Conservation (phyloP, 2,329 filamentous ascomycete genomes). For the Fusarium odoratissimum region DNA sequence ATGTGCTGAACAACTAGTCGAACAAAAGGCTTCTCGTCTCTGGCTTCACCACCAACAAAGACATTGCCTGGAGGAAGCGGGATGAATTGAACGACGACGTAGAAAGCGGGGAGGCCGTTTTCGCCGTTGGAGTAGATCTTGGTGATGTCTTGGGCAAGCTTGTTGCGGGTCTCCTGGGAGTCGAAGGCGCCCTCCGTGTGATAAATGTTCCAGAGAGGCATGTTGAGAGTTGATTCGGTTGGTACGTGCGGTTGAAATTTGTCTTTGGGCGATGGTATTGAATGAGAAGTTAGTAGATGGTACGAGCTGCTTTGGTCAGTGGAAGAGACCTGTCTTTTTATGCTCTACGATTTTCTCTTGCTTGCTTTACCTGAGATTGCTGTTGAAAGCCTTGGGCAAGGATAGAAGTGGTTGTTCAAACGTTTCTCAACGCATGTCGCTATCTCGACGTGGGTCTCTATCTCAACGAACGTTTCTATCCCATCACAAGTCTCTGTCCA, state of each 20-base stretch:
- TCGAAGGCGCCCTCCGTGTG: background rate
- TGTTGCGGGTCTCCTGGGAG: background rate
- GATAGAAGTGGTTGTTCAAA: rapidly evolving
- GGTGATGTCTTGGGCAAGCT: background rate
- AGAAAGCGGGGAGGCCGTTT: background rate
- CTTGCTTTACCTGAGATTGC: background rate
- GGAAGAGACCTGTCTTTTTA: background rate
- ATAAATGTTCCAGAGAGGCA: background rate
- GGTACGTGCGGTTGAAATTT: background rate
- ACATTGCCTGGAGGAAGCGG: background rate
- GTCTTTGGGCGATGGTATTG: background rate
- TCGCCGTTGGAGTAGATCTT: background rate
- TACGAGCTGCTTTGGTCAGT: background rate
- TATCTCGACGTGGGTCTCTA: background rate
- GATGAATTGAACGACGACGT: background rate
- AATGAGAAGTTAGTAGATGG: background rate
- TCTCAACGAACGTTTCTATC: background rate
- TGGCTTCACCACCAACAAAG: background rate
- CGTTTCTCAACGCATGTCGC: background rate
- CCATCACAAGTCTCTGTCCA: background rate
- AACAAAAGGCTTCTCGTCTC: background rate
- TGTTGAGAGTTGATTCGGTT: background rate
- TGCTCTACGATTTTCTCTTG: rapidly evolving
- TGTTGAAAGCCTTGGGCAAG: background rate
- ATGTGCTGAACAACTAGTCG: background rate